A percentile compares a stretch with the other conserved stretches of the same genome.
Evolutionary conservation across 352 stramenopile genomes (phyloP).

Genomic region (Phytophthora sojae): DNA sequence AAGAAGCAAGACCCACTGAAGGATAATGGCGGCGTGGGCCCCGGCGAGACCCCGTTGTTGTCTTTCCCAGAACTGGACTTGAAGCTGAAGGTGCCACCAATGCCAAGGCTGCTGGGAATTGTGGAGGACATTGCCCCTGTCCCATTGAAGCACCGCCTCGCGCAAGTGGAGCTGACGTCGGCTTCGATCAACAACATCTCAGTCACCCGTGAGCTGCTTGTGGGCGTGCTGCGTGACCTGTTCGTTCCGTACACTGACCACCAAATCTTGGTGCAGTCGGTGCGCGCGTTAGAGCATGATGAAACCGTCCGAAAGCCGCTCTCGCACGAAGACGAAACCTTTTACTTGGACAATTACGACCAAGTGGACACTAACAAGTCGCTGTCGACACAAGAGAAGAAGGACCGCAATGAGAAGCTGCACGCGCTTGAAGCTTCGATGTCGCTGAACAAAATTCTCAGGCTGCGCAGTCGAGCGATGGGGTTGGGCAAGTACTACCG

Average conservation of each 20-base stretch:
- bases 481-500: constrained; percentile 57
- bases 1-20: constrained; percentile 38
- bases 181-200: constrained; percentile 49
- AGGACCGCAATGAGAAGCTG: constrained; percentile 46
- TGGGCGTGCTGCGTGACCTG: constrained; percentile 58
- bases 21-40: constrained; percentile 28
- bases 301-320: constrained; percentile 47
- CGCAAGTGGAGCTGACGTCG: constrained; percentile 52
- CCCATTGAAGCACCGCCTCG: constrained; percentile 49
- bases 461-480: constrained; percentile 47
- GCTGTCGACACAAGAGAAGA: constrained; percentile 55
- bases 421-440: constrained; percentile 48
- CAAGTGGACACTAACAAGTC: constrained; percentile 55
- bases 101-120: constrained; percentile 60
- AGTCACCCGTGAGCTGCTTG: constrained; percentile 51
- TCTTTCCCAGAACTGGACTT: constrained; percentile 50
- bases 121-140: constrained; percentile 67
- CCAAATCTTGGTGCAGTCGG: constrained; percentile 56
- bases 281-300: constrained; percentile 58
- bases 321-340: constrained; percentile 50
- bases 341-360: constrained; percentile 62
- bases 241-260: constrained; percentile 68
- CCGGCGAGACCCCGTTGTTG: constrained; percentile 43
- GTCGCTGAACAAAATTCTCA: constrained; percentile 58
- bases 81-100: constrained; percentile 61